Conservation (phyloP, 495 filamentous ascomycete species). For the Lepraria neglecta region DNA sequence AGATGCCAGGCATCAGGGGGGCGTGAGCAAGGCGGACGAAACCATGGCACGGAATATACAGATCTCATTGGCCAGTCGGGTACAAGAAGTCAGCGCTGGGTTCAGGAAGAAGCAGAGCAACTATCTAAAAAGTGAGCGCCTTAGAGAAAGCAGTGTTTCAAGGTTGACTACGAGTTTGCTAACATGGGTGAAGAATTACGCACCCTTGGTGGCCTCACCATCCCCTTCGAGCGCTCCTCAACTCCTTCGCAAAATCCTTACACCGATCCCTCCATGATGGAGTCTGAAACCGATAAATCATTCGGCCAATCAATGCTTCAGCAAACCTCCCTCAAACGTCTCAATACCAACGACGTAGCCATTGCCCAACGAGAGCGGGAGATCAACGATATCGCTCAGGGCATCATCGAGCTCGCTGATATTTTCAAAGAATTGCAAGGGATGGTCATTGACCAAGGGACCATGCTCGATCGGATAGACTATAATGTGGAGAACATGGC, state of each 20-base stretch:
- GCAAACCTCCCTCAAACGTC: conserved; percentile 60
- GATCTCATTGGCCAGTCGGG: conserved; percentile 75
- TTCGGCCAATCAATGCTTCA: conserved; percentile 84
- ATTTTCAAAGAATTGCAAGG: conserved; percentile 93
- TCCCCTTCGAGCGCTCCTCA: conserved; percentile 55
- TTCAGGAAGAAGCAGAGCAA: conserved; percentile 96
- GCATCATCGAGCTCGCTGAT: conserved; percentile 92
- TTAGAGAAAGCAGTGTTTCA: no score
- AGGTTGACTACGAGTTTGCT: not conserved
- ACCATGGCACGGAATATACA: conserved; percentile 95
- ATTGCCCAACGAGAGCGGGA: conserved; percentile 94
- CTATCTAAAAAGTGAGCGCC: conserved; percentile 76
- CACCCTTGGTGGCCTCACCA: conserved; percentile 60
- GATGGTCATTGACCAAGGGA: conserved; percentile 98
- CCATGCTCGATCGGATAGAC: conserved; percentile 94
- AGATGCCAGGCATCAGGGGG: conserved; percentile 60
- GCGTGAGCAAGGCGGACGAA: conserved; percentile 73
- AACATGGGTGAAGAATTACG: conserved; percentile 60
- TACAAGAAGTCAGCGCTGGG: conserved; percentile 85
- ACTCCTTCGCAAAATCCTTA: conserved; percentile 60
- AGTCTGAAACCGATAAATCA: conserved; percentile 83
- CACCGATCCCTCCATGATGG: conserved; percentile 73
- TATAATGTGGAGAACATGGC: conserved; percentile 96
- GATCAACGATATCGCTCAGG: conserved; percentile 95
- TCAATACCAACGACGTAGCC: conserved; percentile 71